A percentile compares a stretch with the other conserved stretches of the same genome.
Conservation (phyloP, 805 yeast genomes). For the Kockiozyma suomiensis region DNA sequence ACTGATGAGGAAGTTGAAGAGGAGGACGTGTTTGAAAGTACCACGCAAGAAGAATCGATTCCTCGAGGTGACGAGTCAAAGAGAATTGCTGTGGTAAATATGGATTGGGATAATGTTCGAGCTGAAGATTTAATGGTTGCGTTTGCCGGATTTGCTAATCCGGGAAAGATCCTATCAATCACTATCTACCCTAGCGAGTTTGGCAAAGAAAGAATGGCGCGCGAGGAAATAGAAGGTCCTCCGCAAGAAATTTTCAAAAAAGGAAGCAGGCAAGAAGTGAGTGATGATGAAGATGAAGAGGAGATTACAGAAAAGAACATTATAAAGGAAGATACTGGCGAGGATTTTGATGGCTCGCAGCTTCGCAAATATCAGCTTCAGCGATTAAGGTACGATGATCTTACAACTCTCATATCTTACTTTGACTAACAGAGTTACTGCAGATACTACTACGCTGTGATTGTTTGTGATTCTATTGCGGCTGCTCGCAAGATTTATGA, state of each 20-base stretch:
- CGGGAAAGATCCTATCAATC: constrained; percentile 69
- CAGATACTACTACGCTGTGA: constrained; percentile 83
- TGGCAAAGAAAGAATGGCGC: constrained; percentile 88
- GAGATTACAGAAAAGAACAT: constrained; percentile 70
- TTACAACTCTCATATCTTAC: neutral
- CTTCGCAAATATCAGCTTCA: constrained; percentile 90
- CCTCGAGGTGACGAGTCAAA: constrained; percentile 84
- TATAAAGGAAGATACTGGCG: constrained; percentile 79
- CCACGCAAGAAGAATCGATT: constrained; percentile 61
- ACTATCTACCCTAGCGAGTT: constrained; percentile 83
- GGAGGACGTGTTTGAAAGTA: constrained; percentile 30
- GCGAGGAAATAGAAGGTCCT: constrained; percentile 91
- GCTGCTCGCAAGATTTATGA: constrained; percentile 79
- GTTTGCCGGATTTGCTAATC: constrained; percentile 73
- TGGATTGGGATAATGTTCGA: constrained; percentile 96
- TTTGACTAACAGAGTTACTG: neutral
- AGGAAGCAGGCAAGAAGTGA: constrained; percentile 33
- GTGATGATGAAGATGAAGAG: constrained; percentile 47
- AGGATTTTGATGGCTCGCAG: constrained; percentile 81
- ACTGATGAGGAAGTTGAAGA: constrained; percentile 36
- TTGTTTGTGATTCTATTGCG: constrained; percentile 70
- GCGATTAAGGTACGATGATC: constrained; percentile 59
- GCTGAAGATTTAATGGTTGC: constrained; percentile 89
- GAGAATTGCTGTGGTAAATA: constrained; percentile 85
- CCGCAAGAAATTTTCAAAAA: constrained; percentile 73